Evolutionary conservation across 768 basidiomycete species (phyloP), one percentile per base, ranked within the genome.

Genomic region (Agaricus sinodeliciosus): DNA sequence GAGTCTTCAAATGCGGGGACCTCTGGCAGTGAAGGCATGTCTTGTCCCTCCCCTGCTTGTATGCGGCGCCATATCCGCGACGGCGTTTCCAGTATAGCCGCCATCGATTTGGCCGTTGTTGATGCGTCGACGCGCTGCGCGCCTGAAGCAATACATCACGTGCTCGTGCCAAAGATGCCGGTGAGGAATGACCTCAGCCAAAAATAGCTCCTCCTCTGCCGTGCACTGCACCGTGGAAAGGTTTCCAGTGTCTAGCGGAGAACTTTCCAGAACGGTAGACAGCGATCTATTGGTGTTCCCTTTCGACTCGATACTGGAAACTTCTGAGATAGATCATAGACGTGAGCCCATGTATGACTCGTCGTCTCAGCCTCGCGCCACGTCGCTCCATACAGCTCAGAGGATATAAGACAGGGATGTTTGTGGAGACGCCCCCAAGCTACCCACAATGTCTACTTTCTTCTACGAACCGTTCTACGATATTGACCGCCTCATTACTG

Each of bases 31-130:
- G 90, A 92, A 9, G 90, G 86, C 74, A 91, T 85, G 57, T 90
- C 87, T 57, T 73, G 67, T 55, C 82, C 80, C 59, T 90, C 85
- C n/a, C 78, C 72, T 0, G 78, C 84, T 65, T 92, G 81, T 47
- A 93, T 90, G 43, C 90, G 79, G 26, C 90, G 78, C 85, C 85
- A 88, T 62, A 93, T 83, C 41, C 89, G 76, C 22, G 90, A 92
- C 0, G 90, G 90, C 13, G 90, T 93, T 67, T 93, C 90, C 8
- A 82, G 73, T 68, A 79, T 67, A 13, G 73, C 73, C 61, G 82
- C 75, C 69, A 78, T 77, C 11, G 48, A 35, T 22, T 19, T 43
- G 49, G 19, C 16, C 11, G 5, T 12, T 12, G 42, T 36, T 22
- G 8, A 22, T 7, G 34, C 35, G 9, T 9, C 3, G 13, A 36